These are phyloP conservation scores for Rhazya stricta DNA, from an alignment of 257 asterid genomes.

Conservation along the genomic window DNA sequence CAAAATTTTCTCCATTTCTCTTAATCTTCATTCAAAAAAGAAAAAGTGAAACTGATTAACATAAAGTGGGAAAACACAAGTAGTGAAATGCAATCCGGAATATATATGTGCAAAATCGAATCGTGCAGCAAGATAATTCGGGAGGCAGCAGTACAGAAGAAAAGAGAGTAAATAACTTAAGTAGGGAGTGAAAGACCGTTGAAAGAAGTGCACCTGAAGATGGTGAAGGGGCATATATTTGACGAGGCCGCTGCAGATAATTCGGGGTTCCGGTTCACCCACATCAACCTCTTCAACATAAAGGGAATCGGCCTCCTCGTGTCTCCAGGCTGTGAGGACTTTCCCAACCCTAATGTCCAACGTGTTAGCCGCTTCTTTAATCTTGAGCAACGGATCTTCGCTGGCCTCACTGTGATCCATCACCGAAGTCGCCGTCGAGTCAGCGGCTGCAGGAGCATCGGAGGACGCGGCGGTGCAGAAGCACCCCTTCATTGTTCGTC, in stretches of 20 bases:
- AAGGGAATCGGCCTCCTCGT: conserved; percentile 91
- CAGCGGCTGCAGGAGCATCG: background rate
- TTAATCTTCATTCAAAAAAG: too few relatives aligned
- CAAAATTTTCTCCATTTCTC: too few relatives aligned
- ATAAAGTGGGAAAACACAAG: background rate
- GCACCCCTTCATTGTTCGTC: background rate
- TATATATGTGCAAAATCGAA: background rate
- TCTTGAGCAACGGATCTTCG: conserved; percentile 16
- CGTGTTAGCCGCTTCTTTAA: conserved; percentile 60
- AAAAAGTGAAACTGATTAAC: background rate
- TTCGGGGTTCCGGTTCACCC: conserved; percentile 83
- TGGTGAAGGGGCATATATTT: conserved; percentile 59
- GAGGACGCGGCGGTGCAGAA: background rate
- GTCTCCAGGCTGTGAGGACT: conserved; percentile 73
- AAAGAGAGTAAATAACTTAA: background rate
- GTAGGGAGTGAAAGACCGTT: background rate
- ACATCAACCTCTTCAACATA: conserved; percentile 95
- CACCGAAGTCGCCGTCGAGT: background rate
- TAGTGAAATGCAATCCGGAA: background rate
- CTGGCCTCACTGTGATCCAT: background rate
- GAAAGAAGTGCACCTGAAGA: conserved; percentile 49
- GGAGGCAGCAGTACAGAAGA: background rate
- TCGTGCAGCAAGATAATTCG: background rate
- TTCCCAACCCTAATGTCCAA: conserved; percentile 82
- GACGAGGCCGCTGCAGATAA: conserved; percentile 90